Evolutionary conservation across 2,329 filamentous ascomycete genomes (phyloP).

Genomic region (Ophiobolus disseminans): DNA sequence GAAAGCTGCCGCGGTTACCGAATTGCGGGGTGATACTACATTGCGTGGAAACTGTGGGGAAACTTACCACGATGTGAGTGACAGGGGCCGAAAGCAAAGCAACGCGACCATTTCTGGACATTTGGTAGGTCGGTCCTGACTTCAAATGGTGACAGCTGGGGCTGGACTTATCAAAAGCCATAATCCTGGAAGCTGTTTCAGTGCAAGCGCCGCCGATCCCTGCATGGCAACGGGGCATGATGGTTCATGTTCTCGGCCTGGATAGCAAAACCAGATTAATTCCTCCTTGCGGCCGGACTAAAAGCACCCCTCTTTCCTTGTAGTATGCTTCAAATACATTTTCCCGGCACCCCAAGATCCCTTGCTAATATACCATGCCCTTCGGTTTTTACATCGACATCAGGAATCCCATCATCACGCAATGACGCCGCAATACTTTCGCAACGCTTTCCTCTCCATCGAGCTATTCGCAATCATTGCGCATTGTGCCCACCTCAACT

Average conservation of each 20-base stretch:
- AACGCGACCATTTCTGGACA: conserved; percentile 14
- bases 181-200: conserved; percentile 33
- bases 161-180: conserved; percentile 28
- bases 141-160: conserved; percentile 26
- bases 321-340: conserved; percentile 46
- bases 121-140: conserved; percentile 31
- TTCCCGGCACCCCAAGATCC: conserved; percentile 35
- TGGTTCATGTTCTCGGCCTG: conserved; percentile 42
- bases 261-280: conserved; percentile 43
- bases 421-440: conserved; percentile 44
- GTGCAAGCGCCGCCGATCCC: conserved; percentile 43
- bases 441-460: conserved; percentile 32
- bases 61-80: conserved; percentile 21
- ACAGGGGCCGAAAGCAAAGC: conserved; percentile 17
- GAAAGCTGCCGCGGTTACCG: conserved; percentile 27
- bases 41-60: conserved; percentile 39
- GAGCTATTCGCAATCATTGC: conserved; percentile 31
- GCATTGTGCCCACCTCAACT: conserved; percentile 29
- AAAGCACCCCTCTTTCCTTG: conserved; percentile 43
- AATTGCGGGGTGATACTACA: conserved; percentile 38
- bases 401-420: conserved; percentile 39
- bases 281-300: conserved; percentile 44
- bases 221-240: conserved; percentile 41
- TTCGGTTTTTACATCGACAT: conserved; percentile 37
- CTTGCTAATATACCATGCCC: conserved; percentile 44